Percentiles rank a stretch among this genome's conserved stretches.
Conservation (phyloP, 805 yeast genomes). For the Yarrowia osloensis region DNA sequence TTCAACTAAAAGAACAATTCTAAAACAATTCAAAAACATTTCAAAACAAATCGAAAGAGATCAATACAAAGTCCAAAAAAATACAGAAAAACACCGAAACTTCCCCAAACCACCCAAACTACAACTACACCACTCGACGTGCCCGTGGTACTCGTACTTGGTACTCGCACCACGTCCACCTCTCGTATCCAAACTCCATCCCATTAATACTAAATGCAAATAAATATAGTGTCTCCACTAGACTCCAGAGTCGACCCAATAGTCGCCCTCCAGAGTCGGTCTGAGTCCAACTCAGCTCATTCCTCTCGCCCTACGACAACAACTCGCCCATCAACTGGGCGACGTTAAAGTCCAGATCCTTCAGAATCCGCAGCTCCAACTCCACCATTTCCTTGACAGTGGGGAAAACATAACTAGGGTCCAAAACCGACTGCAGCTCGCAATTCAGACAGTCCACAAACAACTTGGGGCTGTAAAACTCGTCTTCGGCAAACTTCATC, state of each 20-base stretch:
- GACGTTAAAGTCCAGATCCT: constrained; percentile 31
- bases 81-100: no score
- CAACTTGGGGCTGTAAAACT: constrained; percentile 12
- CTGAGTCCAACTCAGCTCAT: no score
- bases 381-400: constrained; percentile 13
- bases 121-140: no score
- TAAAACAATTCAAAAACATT: no score
- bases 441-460: constrained; percentile 12
- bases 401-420: constrained; percentile 2
- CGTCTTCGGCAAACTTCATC: constrained; percentile 33
- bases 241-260: not conserved
- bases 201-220: constrained; percentile 29
- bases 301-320: no score
- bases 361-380: constrained; percentile 30
- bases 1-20: no score
- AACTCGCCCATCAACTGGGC: constrained; percentile 17
- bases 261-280: no score
- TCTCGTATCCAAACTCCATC: not conserved
- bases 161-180: not conserved
- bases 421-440: constrained; percentile 6
- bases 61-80: no score
- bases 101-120: no score
- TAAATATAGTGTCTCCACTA: constrained; percentile 10
- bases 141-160: no score
- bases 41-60: no score